A percentile compares a stretch with the other conserved stretches of the same genome.
These are phyloP conservation scores for Phytopythium oedochilum DNA, from an alignment of 352 stramenopile species.

Conservation along the genomic window DNA sequence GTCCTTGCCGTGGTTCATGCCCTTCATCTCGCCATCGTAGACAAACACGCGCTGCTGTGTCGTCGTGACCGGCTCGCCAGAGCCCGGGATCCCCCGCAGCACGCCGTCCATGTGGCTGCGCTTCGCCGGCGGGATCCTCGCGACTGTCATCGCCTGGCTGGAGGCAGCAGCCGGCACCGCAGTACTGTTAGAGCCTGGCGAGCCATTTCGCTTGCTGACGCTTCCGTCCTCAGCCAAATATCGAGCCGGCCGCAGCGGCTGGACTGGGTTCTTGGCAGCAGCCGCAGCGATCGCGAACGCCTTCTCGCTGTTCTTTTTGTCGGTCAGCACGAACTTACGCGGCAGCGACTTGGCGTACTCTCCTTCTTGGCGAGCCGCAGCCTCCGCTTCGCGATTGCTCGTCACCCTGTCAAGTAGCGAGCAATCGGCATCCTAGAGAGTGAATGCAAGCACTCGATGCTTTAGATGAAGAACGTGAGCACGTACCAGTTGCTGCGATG, in stretches of 20 bases:
- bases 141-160: slow-evolving; percentile 6
- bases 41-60: slow-evolving; percentile 50
- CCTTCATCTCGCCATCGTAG: slow-evolving; percentile 72
- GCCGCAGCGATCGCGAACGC: slow-evolving; percentile 42
- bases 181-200: not conserved
- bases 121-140: slow-evolving; percentile 59
- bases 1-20: slow-evolving; percentile 74
- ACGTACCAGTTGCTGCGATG: slow-evolving; percentile 67
- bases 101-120: slow-evolving; percentile 78
- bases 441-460: too few relatives aligned
- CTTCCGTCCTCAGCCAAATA: slow-evolving; percentile 35
- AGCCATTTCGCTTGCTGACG: slow-evolving; percentile 3
- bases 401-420: slow-evolving; percentile 39
- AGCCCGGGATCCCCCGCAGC: slow-evolving; percentile 48
- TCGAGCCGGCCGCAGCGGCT: slow-evolving; percentile 39
- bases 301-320: slow-evolving; percentile 33
- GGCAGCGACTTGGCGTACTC: slow-evolving; percentile 50
- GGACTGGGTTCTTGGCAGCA: slow-evolving; percentile 44
- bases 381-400: slow-evolving; percentile 28
- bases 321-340: slow-evolving; percentile 62
- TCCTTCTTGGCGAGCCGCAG: slow-evolving; percentile 30
- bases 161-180: not conserved
- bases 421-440: too few relatives aligned
- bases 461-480: too few relatives aligned
- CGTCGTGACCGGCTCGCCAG: slow-evolving; percentile 19